Percentiles rank a stretch among this genome's conserved stretches.
These are phyloP conservation scores for Raphanus raphanistrum DNA, from an alignment of 345 rosid species.

Conservation along the genomic window DNA sequence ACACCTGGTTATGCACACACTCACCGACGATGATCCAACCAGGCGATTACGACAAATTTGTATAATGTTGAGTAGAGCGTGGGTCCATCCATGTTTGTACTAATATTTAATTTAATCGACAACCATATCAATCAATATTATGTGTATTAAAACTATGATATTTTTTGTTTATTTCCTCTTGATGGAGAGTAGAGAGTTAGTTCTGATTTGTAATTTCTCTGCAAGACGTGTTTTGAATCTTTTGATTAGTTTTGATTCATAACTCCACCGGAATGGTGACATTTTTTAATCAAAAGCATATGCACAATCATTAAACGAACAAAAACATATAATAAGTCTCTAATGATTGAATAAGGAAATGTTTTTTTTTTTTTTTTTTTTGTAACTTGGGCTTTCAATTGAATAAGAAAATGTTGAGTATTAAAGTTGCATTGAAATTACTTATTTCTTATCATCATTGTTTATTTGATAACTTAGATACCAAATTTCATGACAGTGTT, in stretches of 20 bases:
- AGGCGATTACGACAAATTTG: constrained; percentile 18
- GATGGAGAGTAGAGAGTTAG: neutral
- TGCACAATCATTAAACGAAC: neutral
- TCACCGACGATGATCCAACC: constrained; percentile 17
- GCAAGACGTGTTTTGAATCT: neutral
- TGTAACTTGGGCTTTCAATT: too few species aligned
- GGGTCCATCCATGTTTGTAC: constrained; percentile 24
- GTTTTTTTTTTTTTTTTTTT: too few species aligned
- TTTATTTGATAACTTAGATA: neutral
- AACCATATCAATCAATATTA: constrained; percentile 27
- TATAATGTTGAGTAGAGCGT: constrained; percentile 8
- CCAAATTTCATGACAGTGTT: neutral
- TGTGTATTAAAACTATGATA: constrained; percentile 3
- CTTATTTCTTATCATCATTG: neutral
- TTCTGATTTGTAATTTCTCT: neutral
- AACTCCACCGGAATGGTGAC: neutral
- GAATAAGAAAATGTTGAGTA: neutral
- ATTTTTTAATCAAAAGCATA: neutral
- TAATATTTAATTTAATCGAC: constrained; percentile 6
- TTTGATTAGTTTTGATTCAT: neutral
- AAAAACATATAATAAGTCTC: neutral
- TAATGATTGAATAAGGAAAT: neutral
- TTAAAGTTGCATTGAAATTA: too few species aligned
- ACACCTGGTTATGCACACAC: neutral
- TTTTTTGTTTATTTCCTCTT: neutral